Evolutionary conservation across 345 rosid species (phyloP).

Genomic region (Carallia brachiata): DNA sequence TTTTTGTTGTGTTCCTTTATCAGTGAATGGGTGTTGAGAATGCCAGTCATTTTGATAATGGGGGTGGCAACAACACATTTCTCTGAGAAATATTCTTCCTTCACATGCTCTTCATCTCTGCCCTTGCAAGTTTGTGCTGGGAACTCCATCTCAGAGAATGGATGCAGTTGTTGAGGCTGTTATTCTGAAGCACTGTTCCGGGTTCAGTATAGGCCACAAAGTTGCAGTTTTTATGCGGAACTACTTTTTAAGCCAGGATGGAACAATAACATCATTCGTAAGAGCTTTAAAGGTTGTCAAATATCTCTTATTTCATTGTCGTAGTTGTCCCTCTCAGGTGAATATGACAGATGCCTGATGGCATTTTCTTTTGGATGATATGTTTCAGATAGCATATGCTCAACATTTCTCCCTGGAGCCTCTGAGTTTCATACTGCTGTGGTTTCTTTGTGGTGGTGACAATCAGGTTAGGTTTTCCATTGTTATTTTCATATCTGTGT

Average conservation of each 20-base stretch:
- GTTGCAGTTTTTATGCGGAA: slow-evolving; percentile 73
- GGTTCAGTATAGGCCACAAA: slow-evolving; percentile 68
- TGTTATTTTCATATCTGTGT: neutral
- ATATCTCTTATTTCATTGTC: slow-evolving; percentile 10
- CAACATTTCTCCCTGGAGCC: slow-evolving; percentile 81
- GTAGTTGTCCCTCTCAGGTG: neutral
- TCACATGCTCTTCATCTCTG: slow-evolving; percentile 60
- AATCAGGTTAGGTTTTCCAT: slow-evolving; percentile 43
- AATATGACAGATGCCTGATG: slow-evolving; percentile 16
- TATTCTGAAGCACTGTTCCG: slow-evolving; percentile 66
- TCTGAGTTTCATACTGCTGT: slow-evolving; percentile 54
- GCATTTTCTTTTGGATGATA: slow-evolving; percentile 13
- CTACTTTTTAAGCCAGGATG: slow-evolving; percentile 78
- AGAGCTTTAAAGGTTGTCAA: slow-evolving; percentile 80
- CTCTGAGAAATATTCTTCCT: slow-evolving; percentile 56
- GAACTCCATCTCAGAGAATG: slow-evolving; percentile 79
- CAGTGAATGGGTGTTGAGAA: slow-evolving; percentile 86
- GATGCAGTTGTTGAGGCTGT: slow-evolving; percentile 79
- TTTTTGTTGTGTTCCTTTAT: slow-evolving; percentile 9
- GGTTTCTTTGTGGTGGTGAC: slow-evolving; percentile 45
- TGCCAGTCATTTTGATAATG: slow-evolving; percentile 74
- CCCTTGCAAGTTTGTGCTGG: slow-evolving; percentile 66
- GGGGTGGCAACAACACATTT: slow-evolving; percentile 84
- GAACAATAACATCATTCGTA: slow-evolving; percentile 78
- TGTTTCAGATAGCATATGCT: slow-evolving; percentile 78